These are phyloP conservation scores for Borealophlyctis nickersoniae DNA, from an alignment of 192 early-diverging fungal species.

Conservation along the genomic window DNA sequence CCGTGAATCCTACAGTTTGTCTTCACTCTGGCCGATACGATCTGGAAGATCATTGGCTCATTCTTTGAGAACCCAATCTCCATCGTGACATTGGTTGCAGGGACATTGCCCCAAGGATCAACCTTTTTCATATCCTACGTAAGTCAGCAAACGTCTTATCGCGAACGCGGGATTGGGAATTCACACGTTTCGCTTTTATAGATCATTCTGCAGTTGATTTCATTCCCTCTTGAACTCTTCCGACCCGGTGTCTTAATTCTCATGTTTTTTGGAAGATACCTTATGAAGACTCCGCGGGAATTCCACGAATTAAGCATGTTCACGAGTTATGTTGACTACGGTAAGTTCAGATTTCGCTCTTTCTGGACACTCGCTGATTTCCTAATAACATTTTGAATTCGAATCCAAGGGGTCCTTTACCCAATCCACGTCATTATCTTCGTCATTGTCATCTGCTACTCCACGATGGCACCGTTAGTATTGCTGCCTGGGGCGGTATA, in stretches of 20 bases:
- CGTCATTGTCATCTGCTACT: slow-evolving; percentile 37
- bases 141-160: neutral
- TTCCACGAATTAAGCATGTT: slow-evolving; percentile 35
- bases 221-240: slow-evolving; percentile 42
- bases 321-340: slow-evolving; percentile 46
- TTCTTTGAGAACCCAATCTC: slow-evolving; percentile 37
- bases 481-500: slow-evolving; percentile 45
- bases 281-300: slow-evolving; percentile 44
- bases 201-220: slow-evolving; percentile 40
- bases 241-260: slow-evolving; percentile 39
- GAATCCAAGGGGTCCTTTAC: slow-evolving; percentile 34
- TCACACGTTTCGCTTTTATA: neutral
- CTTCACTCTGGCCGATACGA: slow-evolving; percentile 33
- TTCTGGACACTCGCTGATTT: neutral
- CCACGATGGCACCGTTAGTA: slow-evolving; percentile 43
- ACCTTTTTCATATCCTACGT: slow-evolving; percentile 53
- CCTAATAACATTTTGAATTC: neutral
- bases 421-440: slow-evolving; percentile 47
- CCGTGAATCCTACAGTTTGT: slow-evolving; percentile 37
- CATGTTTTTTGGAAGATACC: slow-evolving; percentile 19
- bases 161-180: neutral
- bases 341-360: slow-evolving; percentile 14
- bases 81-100: slow-evolving; percentile 33
- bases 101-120: slow-evolving; percentile 34
- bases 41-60: slow-evolving; percentile 12